These are phyloP conservation scores for Hypoxylon lenormandii DNA, from an alignment of 495 filamentous ascomycete genomes.

Conservation along the genomic window DNA sequence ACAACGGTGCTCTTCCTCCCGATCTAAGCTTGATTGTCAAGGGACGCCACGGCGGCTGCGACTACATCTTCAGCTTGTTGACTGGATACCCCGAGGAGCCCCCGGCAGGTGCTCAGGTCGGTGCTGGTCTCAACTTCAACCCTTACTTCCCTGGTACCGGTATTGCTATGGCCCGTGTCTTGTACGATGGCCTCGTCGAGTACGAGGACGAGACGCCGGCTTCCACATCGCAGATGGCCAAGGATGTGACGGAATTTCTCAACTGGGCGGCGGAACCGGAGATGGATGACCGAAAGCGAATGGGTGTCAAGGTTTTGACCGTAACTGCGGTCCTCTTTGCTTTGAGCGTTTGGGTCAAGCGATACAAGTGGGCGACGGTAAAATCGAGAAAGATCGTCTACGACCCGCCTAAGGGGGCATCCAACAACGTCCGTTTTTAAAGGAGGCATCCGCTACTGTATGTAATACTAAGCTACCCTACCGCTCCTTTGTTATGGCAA, in stretches of 20 bases:
- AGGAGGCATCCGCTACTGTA: slow-evolving; percentile 48
- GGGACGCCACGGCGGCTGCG: slow-evolving; percentile 94
- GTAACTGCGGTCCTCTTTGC: slow-evolving; percentile 82
- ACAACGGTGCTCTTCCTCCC: slow-evolving; percentile 96
- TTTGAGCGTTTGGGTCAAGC: slow-evolving; percentile 96
- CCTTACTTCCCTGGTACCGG: slow-evolving; percentile 99
- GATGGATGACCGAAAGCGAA: slow-evolving; percentile 98
- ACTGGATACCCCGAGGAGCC: slow-evolving; percentile 99
- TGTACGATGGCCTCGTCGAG: slow-evolving; percentile 97
- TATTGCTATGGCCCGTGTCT: slow-evolving; percentile 98
- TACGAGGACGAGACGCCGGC: slow-evolving; percentile 98
- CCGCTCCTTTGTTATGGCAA: slow-evolving; percentile 52
- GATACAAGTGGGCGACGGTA: slow-evolving; percentile 96
- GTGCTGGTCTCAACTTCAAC: slow-evolving; percentile 97
- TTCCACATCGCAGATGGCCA: slow-evolving; percentile 97
- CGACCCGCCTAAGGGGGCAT: slow-evolving; percentile 71
- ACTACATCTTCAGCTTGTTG: slow-evolving; percentile 96
- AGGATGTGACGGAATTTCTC: slow-evolving; percentile 98
- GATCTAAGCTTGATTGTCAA: slow-evolving; percentile 99
- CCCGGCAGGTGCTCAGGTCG: slow-evolving; percentile 83
- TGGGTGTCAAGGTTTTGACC: slow-evolving; percentile 93
- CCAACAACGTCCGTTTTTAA: slow-evolving; percentile 54
- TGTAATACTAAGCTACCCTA: slow-evolving; percentile 60
- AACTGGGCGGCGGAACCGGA: slow-evolving; percentile 99
- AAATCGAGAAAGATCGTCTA: slow-evolving; percentile 95